Evolutionary conservation across 2,329 filamentous ascomycete genomes (phyloP), one percentile per base, ranked within the genome.

Genomic region (Metarhizium anisopliae): DNA sequence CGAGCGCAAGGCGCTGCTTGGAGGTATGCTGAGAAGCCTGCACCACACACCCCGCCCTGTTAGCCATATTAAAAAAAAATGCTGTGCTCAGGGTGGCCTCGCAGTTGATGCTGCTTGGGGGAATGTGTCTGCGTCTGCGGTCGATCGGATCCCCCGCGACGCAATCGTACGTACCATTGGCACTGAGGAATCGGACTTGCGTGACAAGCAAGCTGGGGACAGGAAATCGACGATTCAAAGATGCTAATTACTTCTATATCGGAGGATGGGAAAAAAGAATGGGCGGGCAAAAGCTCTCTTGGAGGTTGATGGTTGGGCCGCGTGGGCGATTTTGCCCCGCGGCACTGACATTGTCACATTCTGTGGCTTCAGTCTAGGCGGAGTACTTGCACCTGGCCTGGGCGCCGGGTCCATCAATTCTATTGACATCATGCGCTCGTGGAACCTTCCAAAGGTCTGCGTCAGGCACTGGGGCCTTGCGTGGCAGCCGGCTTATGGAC

Each of bases 1-100:
- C 90, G 70, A 99, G 89, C 72, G 94, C 94, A 61, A 99, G 87
- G 76, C 92, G 90, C 83, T 99, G 83, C 72, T 83, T 82, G 57
- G 80, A 76, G 54, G 77, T 75, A 47, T 77, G 65, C 55, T 64
- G 72, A 58, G 75, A 59, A 51, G 67, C 64, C 67, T 68, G 47
- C 13, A 6, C n/a, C 42, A 20, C 18, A 45, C 42, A 45, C 42
- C 10, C n/a, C 4, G 42, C n/a, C 4, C 8, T 11, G 18, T 45
- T 45, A 45, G 42, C 18, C n/a, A 45, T 6, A 6, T 18, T 1
- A 13, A 16, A 35, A 35, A 35, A 35, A 35, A 7, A 35, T 35
- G 32, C 7, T 35, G 32, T 25, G 25, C 25, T 25, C 25, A 25
- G 1, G 1, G 25, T 25, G 25, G 25, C 25, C 25, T 25, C 25